Base-by-base conservation (phyloP, 2,329 filamentous ascomycete species). In the Zarea fungicola region DNA sequence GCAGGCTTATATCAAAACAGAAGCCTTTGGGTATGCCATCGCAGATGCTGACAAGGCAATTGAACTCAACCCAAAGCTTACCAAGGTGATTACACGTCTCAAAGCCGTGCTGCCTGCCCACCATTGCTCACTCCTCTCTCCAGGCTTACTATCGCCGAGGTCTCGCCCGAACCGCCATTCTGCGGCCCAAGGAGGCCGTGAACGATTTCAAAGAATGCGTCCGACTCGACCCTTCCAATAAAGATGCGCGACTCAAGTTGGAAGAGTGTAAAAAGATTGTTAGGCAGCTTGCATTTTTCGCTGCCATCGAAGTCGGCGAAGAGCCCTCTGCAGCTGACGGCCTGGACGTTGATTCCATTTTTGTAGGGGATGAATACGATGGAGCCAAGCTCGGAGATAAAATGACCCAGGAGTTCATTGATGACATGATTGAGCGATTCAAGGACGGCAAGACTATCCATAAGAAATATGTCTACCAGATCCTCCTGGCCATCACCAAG, bases 401-500 rank as follows among this genome's bases (percentile, higher is more conserved):
- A 65, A 99, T 99, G 90, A 96, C 92, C 1, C 81, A 92, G 58
- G 92, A 96, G 60, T 99, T 99, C 63, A 88, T 99, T 60, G 87
- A 95, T 60, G 92, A 99, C 71, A 96, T 97, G 92, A 92, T 89
- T 49, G 81, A 93, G 66, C 78, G 93, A 26, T 99, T 99, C 79
- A 96, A 95, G 79, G 85, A 81, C 43, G 93, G 93, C 63, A 97
- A 99, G 78, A 92, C 89, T 70, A 78, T 99, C 50, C 89, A 93
- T 68, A 85, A 83, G 71, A 99, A 97, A 78, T 99, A 96, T 64
- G 93, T 92, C 56, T 97, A 92, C 75, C 89, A 96, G 72, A 99
- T 99, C 63, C 79, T 99, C 60, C 73, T 96, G 59, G 87, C 88
- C 6, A 88, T 95, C 59, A 89, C 87, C 74, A 85, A 96, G 55